phyloP scores from a whole-genome alignment of 2,329 filamentous ascomycete species.

The Fonsecaea pedrosoi region DNA sequence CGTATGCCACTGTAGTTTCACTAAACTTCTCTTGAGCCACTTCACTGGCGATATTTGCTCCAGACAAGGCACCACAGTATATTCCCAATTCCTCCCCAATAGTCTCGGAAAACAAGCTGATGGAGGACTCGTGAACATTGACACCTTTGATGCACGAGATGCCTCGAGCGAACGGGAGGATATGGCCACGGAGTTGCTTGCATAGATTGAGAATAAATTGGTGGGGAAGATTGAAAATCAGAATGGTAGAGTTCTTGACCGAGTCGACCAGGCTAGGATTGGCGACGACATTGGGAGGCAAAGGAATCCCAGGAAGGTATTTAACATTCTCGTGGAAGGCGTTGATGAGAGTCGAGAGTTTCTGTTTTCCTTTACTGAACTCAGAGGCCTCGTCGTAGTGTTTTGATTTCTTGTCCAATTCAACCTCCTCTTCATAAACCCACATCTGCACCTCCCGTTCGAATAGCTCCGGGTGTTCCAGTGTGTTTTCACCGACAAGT shows the following conservation, averaged over 20 bases:
- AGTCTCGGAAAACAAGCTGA: conserved; percentile 91
- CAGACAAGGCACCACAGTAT: conserved; percentile 94
- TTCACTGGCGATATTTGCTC: conserved; percentile 94
- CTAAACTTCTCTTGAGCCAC: conserved; percentile 96
- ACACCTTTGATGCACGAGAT: conserved; percentile 99
- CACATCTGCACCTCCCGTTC: conserved; percentile 95
- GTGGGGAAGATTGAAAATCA: conserved; percentile 96
- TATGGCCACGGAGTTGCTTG: conserved; percentile 82
- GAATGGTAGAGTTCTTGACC: conserved; percentile 81
- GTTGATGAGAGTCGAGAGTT: conserved; percentile 92
- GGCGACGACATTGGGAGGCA: conserved; percentile 82
- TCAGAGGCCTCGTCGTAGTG: conserved; percentile 70
- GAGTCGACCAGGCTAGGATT: conserved; percentile 81
- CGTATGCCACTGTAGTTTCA: conserved; percentile 95
- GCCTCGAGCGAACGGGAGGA: conserved; percentile 87
- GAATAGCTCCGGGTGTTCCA: conserved; percentile 77
- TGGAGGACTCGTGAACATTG: conserved; percentile 83
- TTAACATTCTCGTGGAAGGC: conserved; percentile 94
- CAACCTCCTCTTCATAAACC: conserved; percentile 94
- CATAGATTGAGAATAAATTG: conserved; percentile 92
- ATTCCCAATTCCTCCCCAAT: conserved; percentile 91
- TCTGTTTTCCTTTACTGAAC: conserved; percentile 72
- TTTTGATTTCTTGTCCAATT: conserved; percentile 72
- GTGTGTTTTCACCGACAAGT: conserved; percentile 92
- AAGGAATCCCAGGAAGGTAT: conserved; percentile 86